Evolutionary conservation across 164 flowering plant species (phyloP).

Genomic region (Sedum album): DNA sequence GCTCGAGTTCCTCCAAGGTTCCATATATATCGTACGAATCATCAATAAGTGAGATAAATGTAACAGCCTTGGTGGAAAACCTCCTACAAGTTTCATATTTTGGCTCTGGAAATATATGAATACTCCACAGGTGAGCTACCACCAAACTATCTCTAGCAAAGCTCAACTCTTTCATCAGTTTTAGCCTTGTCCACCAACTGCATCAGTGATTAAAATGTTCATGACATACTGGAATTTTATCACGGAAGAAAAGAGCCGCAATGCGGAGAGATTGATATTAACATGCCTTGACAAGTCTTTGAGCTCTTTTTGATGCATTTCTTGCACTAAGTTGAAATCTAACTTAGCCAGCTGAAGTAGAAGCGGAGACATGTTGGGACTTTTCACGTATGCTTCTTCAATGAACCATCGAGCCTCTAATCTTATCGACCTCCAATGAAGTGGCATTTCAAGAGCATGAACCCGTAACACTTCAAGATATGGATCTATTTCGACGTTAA

Average conservation of each 20-base stretch:
- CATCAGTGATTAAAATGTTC: no score
- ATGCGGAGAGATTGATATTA: no score
- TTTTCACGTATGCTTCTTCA: background rate
- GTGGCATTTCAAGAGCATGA: conserved; percentile 5
- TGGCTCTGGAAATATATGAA: conserved; percentile 2
- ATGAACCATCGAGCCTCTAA: conserved; percentile 6
- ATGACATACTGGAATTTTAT: no score
- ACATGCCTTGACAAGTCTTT: conserved; percentile 1
- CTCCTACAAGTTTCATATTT: background rate
- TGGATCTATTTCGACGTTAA: background rate
- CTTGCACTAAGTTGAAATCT: conserved; percentile 22
- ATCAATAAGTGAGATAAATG: background rate
- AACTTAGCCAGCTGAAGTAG: conserved; percentile 2
- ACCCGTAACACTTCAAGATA: background rate
- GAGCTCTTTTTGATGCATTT: background rate
- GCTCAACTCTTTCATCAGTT: background rate
- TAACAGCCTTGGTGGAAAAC: background rate
- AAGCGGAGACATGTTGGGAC: background rate
- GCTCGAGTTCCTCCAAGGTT: no score
- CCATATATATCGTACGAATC: conserved; percentile 1
- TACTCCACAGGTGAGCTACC: conserved; percentile 12
- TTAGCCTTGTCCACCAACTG: conserved; percentile 6
- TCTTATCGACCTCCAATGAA: background rate
- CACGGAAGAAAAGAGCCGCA: no score
- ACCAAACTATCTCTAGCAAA: conserved; percentile 19